phyloP scores from a whole-genome alignment of 2,329 filamentous ascomycete genomes.

The Lasiodiplodia hormozganensis region DNA sequence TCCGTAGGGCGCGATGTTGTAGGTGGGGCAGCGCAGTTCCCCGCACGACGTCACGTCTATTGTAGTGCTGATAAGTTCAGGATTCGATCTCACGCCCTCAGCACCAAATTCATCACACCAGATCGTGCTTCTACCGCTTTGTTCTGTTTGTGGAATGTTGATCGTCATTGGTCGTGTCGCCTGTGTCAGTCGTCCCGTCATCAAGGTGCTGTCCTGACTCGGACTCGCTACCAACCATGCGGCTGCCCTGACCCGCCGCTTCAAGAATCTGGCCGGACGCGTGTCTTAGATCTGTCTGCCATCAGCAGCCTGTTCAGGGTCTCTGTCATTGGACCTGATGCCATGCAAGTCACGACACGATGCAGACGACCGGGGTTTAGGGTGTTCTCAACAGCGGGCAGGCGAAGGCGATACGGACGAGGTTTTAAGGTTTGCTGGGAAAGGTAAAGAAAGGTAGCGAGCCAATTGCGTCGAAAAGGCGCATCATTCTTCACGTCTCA shows the following conservation, averaged over 20 bases:
- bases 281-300: background rate
- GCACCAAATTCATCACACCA: background rate
- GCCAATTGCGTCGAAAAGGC: slow-evolving; percentile 16
- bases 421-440: background rate
- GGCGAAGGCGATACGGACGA: background rate
- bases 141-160: background rate
- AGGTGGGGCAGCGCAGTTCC: background rate
- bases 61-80: background rate
- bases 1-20: background rate
- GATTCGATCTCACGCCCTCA: background rate
- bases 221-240: background rate
- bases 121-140: background rate
- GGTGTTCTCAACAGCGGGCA: background rate
- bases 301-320: background rate
- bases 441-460: background rate
- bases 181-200: background rate
- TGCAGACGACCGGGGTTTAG: too few species aligned
- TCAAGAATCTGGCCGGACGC: background rate
- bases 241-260: background rate
- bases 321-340: background rate
- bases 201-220: background rate
- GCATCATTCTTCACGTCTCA: background rate
- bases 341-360: background rate
- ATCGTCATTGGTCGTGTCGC: too few species aligned
- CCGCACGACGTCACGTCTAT: background rate